A percentile compares a stretch with the other conserved stretches of the same genome.
Evolutionary conservation across 2,329 filamentous ascomycete genomes (phyloP).

Genomic region (Paecilomyces niveus): DNA sequence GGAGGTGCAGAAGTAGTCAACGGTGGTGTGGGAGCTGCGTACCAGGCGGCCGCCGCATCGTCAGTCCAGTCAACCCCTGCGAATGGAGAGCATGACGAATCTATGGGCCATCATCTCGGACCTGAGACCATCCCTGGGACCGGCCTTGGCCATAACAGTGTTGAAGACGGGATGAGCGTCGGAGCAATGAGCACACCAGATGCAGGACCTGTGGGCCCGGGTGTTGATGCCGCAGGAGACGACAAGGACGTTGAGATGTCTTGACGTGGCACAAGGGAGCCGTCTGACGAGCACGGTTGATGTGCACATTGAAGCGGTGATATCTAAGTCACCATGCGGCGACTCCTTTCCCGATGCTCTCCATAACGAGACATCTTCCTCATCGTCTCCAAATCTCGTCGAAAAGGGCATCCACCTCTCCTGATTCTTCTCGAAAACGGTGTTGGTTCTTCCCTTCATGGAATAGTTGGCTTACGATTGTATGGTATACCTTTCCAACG

Average conservation of each 20-base stretch:
- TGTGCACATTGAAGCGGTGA: neutral
- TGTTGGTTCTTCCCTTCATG: neutral
- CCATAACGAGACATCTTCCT: neutral
- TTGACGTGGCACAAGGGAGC: too few species aligned
- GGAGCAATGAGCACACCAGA: conserved; percentile 16
- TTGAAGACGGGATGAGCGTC: conserved; percentile 18
- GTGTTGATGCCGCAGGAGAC: conserved; percentile 8
- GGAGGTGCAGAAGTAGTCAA: conserved; percentile 26
- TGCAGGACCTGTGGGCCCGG: conserved; percentile 8
- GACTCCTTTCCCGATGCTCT: neutral
- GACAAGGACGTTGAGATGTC: conserved; percentile 18
- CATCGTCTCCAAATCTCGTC: neutral
- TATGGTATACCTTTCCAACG: neutral
- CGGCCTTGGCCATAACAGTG: conserved; percentile 8
- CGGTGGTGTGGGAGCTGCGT: conserved; percentile 23
- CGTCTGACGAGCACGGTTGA: too few species aligned
- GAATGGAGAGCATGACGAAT: conserved; percentile 6
- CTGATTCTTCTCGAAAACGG: neutral
- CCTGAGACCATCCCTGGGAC: conserved; percentile 7
- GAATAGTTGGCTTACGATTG: neutral
- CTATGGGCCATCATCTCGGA: conserved; percentile 11
- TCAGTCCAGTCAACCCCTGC: conserved; percentile 1
- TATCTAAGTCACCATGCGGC: neutral
- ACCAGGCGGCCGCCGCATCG: conserved; percentile 17
- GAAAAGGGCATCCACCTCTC: neutral